phyloP scores from a whole-genome alignment of 371 early-diverging fungal species.

The Cladochytrium tenue region DNA sequence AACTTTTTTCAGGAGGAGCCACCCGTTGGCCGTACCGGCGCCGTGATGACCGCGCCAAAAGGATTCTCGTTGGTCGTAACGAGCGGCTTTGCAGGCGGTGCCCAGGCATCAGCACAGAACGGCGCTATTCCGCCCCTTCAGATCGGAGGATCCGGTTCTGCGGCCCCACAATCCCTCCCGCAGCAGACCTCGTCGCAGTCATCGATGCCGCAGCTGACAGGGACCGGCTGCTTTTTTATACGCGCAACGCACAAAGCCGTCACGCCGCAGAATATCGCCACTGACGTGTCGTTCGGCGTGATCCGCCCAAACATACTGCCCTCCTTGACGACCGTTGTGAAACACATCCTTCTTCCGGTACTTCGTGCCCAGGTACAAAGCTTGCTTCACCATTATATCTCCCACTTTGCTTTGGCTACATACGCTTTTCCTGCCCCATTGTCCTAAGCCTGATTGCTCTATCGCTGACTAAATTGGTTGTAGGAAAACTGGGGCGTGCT shows the following conservation, averaged over 20 bases:
- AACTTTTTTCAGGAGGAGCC: slow-evolving; percentile 17
- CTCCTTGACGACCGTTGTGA: slow-evolving; percentile 54
- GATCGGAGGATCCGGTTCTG: too few relatives aligned
- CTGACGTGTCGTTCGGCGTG: slow-evolving; percentile 53
- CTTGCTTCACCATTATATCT: not conserved
- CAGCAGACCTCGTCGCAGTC: too few relatives aligned
- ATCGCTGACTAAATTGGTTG: too few relatives aligned
- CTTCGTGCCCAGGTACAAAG: slow-evolving; percentile 51
- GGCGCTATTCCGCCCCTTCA: too few relatives aligned
- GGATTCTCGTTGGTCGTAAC: slow-evolving; percentile 47
- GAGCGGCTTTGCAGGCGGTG: too few relatives aligned
- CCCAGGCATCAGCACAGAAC: too few relatives aligned
- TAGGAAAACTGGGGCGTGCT: slow-evolving; percentile 65
- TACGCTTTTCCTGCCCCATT: slow-evolving; percentile 1
- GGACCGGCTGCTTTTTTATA: slow-evolving; percentile 56
- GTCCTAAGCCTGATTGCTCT: too few relatives aligned
- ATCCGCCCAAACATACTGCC: slow-evolving; percentile 51
- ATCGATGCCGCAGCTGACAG: slow-evolving; percentile 42
- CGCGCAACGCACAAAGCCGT: slow-evolving; percentile 53
- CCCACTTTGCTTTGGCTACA: not conserved
- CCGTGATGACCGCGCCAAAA: slow-evolving; percentile 15
- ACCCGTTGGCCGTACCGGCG: slow-evolving; percentile 7
- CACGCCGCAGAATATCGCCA: slow-evolving; percentile 45
- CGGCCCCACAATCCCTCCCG: too few relatives aligned
- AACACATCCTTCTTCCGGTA: slow-evolving; percentile 58